Evolutionary conservation across 2,329 filamentous ascomycete species (phyloP), one percentile per base, ranked within the genome.

Genomic region (Talaromyces sp.): DNA sequence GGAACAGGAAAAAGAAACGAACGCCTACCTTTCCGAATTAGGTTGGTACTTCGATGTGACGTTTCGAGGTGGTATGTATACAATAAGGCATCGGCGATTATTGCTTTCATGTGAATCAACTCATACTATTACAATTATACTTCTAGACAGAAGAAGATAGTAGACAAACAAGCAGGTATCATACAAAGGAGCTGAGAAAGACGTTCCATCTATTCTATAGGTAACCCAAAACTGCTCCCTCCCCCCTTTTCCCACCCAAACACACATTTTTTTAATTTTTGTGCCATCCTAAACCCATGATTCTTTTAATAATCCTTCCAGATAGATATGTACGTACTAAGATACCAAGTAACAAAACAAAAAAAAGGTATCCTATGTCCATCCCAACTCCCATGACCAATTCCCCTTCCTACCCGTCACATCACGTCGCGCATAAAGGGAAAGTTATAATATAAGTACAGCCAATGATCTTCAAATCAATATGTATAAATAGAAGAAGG

Each of bases 21-120:
- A 36, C 46, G 11, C 13, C 21, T 52, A 22, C 33, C 41, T 33
- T 48, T 56, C 54, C 36, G 36, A 40, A 56, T 50, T 50, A 56
- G 54, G 54, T 50, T 56, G 41, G 40, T 45, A 56, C 54, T 50
- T 39, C 45, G 8, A 5, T 21, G 10, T 25, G 40, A 15, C 19
- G 10, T 22, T 19, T 19, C 8, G 31, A 11, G 25, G 25, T 15
- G 31, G 28, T n/a, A n/a, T n/a, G n/a, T 33, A n/a, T 19, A 48
- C 15, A 35, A 7, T 9, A 48, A 6, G 28, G 9, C 17, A 33
- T 35, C 45, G 17, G 45, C 17, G 19, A 35, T 48, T 33, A 33
- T 48, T 48, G 10, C 45, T 48, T 15, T 35, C n/a, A 9, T 19
- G 6, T 31, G 11, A 31, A 31, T 33, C 15, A 31, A 46, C 2